These are phyloP conservation scores for Stenocarpella maydis DNA, from an alignment of 2,329 filamentous ascomycete genomes.

Conservation along the genomic window DNA sequence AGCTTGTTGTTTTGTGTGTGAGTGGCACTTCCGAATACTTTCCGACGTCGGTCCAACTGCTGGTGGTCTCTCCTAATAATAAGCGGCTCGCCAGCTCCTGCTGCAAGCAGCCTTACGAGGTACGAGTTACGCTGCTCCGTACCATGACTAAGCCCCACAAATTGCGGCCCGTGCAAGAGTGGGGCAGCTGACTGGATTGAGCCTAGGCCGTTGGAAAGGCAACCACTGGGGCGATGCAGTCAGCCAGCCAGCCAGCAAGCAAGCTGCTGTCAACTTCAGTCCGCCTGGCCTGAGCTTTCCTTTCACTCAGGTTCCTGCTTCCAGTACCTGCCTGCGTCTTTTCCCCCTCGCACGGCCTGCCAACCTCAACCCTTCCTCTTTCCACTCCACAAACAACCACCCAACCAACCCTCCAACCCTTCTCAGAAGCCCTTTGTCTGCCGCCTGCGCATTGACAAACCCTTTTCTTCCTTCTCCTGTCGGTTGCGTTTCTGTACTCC, in stretches of 20 bases:
- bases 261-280: slow-evolving; percentile 38
- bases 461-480: slow-evolving; percentile 7
- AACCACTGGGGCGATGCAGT: slow-evolving; percentile 36
- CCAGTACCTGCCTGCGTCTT: slow-evolving; percentile 6
- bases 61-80: not conserved
- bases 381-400: slow-evolving; percentile 9
- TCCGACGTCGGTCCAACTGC: not conserved
- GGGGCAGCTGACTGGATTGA: not conserved
- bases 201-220: slow-evolving; percentile 21
- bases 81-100: not conserved
- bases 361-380: not conserved
- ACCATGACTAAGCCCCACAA: slow-evolving; percentile 19
- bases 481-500: slow-evolving; percentile 3
- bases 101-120: slow-evolving; percentile 9
- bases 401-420: not conserved
- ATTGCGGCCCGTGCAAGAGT: slow-evolving; percentile 23
- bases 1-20: not conserved
- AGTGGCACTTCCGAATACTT: too few relatives aligned
- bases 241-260: slow-evolving; percentile 23
- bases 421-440: slow-evolving; percentile 18
- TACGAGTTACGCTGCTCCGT: not conserved
- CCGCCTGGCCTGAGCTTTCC: slow-evolving; percentile 23
- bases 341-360: slow-evolving; percentile 30
- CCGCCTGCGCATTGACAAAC: slow-evolving; percentile 19
- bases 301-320: slow-evolving; percentile 31